phyloP scores from a whole-genome alignment of 371 early-diverging fungal species.

The Mucor mucedo region DNA sequence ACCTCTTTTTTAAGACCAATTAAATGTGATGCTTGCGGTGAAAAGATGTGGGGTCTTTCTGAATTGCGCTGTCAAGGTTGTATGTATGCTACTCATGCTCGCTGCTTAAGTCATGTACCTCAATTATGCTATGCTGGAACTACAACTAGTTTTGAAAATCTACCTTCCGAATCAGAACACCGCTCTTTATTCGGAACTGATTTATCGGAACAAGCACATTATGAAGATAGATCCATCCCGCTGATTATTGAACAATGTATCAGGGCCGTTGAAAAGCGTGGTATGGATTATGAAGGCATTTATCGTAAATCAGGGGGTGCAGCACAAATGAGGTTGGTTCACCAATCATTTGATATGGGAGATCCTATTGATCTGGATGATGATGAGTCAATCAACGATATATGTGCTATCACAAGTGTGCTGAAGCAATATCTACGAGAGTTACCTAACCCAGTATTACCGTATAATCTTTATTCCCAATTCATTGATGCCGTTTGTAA shows the following conservation, averaged over 20 bases:
- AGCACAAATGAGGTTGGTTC: constrained; percentile 77
- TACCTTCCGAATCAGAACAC: constrained; percentile 18
- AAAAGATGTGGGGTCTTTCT: constrained; percentile 84
- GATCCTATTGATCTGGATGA: constrained; percentile 58
- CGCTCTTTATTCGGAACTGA: constrained; percentile 39
- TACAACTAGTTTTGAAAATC: constrained; percentile 14
- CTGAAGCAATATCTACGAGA: constrained; percentile 95
- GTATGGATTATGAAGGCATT: constrained; percentile 88
- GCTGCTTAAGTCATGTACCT: constrained; percentile 46
- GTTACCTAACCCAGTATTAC: constrained; percentile 90
- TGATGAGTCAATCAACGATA: constrained; percentile 60
- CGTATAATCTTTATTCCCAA: constrained; percentile 74
- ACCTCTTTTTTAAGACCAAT: constrained; percentile 70
- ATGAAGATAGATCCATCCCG: constrained; percentile 61
- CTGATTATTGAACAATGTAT: constrained; percentile 79
- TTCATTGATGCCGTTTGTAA: constrained; percentile 75
- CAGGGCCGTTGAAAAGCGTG: constrained; percentile 76
- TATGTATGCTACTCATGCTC: constrained; percentile 34
- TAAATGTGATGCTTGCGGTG: constrained; percentile 84
- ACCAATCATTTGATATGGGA: constrained; percentile 52
- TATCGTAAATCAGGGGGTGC: constrained; percentile 93
- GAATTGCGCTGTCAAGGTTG: constrained; percentile 73
- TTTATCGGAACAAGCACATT: constrained; percentile 28
- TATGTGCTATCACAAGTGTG: constrained; percentile 86
- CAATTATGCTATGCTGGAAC: constrained; percentile 34